Conservation (phyloP, 305 asterid genomes). For the Fraxinus floribunda region DNA sequence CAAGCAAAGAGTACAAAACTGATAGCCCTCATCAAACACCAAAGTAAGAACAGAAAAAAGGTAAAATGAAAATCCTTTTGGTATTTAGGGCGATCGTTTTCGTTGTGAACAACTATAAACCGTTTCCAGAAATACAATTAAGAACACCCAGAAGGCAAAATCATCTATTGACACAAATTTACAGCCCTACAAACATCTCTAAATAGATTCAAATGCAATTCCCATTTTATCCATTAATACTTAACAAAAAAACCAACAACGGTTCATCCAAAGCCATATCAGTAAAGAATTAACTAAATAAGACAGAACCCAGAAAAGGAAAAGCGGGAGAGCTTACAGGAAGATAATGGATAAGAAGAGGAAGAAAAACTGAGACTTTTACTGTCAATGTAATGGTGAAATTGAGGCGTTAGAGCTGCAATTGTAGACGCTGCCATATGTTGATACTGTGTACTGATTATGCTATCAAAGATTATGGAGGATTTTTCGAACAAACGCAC, state of each 20-base stretch:
- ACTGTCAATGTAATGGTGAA: constrained; percentile 8
- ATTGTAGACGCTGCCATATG: constrained; percentile 44
- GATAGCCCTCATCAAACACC: neutral
- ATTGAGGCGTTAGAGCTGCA: constrained; percentile 43
- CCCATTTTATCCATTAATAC: neutral
- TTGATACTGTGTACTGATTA: constrained; percentile 1
- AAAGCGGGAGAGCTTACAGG: constrained; percentile 29
- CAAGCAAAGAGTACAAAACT: neutral
- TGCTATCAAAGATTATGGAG: constrained; percentile 7
- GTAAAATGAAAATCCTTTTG: neutral
- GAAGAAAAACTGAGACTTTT: constrained; percentile 16
- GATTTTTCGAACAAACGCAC: neutral
- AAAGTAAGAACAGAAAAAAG: neutral
- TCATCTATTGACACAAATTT: neutral
- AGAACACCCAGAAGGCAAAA: neutral
- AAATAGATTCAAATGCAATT: neutral
- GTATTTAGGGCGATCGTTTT: neutral
- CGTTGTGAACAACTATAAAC: neutral
- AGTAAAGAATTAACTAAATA: neutral
- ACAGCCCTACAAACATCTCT: neutral
- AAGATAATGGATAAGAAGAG: constrained; percentile 28
- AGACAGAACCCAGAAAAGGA: constrained; percentile 1
- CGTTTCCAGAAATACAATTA: neutral
- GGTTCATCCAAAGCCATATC: neutral
- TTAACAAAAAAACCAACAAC: neutral